These are phyloP conservation scores for Saccharomycopsis olivae DNA, from an alignment of 805 yeast species.

Conservation along the genomic window DNA sequence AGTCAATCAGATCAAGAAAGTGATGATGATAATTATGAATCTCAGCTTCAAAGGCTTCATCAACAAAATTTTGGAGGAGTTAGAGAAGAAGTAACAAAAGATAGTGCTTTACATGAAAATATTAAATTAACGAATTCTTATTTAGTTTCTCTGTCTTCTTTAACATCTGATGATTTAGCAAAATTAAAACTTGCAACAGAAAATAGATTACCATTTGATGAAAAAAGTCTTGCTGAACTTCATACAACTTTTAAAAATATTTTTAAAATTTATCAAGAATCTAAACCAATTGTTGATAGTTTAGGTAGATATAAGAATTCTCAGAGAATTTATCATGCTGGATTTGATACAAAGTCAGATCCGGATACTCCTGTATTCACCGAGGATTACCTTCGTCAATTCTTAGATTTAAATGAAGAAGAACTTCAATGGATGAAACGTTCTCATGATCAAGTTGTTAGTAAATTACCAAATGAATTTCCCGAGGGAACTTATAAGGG, in stretches of 20 bases:
- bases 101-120: background rate
- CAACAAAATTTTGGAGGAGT: background rate
- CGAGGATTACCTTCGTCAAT: conserved; percentile 41
- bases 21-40: background rate
- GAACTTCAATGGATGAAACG: conserved; percentile 35
- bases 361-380: conserved; percentile 32
- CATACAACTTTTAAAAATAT: conserved; percentile 34
- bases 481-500: conserved; percentile 38
- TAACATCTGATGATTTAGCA: conserved; percentile 7
- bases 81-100: background rate
- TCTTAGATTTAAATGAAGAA: conserved; percentile 33
- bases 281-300: conserved; percentile 34
- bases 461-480: conserved; percentile 36
- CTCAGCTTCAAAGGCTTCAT: conserved; percentile 4
- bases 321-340: conserved; percentile 43
- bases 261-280: conserved; percentile 31
- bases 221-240: conserved; percentile 27
- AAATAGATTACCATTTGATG: conserved; percentile 24
- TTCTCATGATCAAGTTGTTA: conserved; percentile 38
- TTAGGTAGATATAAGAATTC: conserved; percentile 35
- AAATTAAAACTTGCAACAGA: conserved; percentile 21
- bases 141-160: background rate
- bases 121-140: conserved; percentile 7
- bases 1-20: background rate
- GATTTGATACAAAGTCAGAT: conserved; percentile 31